phyloP scores from a whole-genome alignment of 2,329 filamentous ascomycete species.

The Fusarium odoratissimum region DNA sequence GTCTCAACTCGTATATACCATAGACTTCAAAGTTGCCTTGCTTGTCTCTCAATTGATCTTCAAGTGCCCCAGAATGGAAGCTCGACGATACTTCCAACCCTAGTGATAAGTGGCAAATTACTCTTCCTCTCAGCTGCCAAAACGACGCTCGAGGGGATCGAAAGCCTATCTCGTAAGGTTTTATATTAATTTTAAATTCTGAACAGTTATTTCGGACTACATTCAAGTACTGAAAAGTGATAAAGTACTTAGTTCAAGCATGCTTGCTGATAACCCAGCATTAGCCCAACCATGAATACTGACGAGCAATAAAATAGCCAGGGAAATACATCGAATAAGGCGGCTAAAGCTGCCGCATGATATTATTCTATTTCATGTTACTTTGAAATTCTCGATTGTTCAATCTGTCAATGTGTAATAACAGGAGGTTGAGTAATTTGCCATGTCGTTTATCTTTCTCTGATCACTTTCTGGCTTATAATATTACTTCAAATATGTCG shows the following conservation, averaged over 20 bases:
- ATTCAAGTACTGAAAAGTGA: background rate
- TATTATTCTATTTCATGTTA: background rate
- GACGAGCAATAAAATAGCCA: background rate
- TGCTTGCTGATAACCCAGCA: background rate
- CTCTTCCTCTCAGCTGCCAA: background rate
- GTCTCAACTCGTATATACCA: background rate
- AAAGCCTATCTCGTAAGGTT: background rate
- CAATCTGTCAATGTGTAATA: background rate
- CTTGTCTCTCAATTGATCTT: background rate
- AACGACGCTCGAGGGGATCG: background rate
- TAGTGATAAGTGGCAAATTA: background rate
- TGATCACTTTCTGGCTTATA: background rate
- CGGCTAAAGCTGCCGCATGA: background rate
- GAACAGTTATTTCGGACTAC: background rate
- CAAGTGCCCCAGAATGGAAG: background rate
- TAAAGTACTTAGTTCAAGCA: background rate
- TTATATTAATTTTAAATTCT: too few species aligned
- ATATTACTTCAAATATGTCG: background rate
- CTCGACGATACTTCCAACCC: background rate
- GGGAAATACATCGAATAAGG: background rate
- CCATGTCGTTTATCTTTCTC: background rate
- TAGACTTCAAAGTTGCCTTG: background rate
- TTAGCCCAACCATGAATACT: background rate
- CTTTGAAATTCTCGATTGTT: background rate
- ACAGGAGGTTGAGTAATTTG: background rate